Base-by-base conservation (phyloP, 1,139 yeast genomes). In the Taphrina communis region DNA sequence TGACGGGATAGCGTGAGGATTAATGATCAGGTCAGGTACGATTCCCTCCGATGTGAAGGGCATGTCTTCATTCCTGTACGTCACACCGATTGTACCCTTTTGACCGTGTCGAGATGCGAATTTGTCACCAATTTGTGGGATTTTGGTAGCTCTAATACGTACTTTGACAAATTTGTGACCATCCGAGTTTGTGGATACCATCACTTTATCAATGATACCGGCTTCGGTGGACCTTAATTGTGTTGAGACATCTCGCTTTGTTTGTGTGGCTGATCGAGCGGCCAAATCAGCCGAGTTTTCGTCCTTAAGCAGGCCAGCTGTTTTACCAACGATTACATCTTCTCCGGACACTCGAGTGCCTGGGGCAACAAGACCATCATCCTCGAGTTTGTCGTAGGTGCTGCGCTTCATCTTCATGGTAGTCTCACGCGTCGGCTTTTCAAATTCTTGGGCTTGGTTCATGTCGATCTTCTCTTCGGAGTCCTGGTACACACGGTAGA, bases 31-130 rank as follows among this genome's bases (percentile, higher is more conserved):
- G 82, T 94, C 99, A 5, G 99, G 99, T 46, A 93, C 97, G 77
- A 93, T 81, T 78, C 99, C 99, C 80, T 94, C 95, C 1, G 90
- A 84, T n/a, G 96, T 88, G 79, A 95, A 94, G 42, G 99, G 99
- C 98, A 94, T 94, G 79, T 94, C 99, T 80, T 94, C 99, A 78
- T 94, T 95, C 78, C 98, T 87, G 78, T 94, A 95, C 0, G 99
- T 94, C 72, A 94, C 96, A 87, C 99, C 99, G 80, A 95, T 93
- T 38, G 99, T 95, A 88, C 99, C 99, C 82, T 94, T 94, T 81
- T 95, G 99, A 80, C 99, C 99, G 83, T 94, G 99, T 82, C 99
- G 90, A 57, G 98, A 93, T 4, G 99, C 98, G 81, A 94, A 94
- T 81, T 94, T 94, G 81, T 94, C 99, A 80, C 99, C 99, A 80